A percentile compares a stretch with the other conserved stretches of the same genome.
These are phyloP conservation scores for Talaromyces ruber DNA, from an alignment of 495 filamentous ascomycete genomes.

Conservation along the genomic window DNA sequence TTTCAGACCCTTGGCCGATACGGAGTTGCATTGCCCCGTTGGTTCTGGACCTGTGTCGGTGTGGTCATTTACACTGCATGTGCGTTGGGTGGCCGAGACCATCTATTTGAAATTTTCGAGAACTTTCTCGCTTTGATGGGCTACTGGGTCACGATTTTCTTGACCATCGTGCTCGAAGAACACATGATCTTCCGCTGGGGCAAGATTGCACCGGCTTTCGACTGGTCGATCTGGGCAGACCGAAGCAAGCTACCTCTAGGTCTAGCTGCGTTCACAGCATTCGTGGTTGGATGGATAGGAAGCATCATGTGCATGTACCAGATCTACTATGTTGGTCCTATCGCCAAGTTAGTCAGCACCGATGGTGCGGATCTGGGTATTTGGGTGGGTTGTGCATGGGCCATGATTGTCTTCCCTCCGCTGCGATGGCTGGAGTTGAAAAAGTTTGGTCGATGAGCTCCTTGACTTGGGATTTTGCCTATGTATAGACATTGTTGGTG, in stretches of 20 bases:
- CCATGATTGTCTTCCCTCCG: constrained; percentile 36
- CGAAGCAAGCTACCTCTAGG: constrained; percentile 45
- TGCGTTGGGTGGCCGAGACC: constrained; percentile 40
- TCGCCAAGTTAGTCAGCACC: constrained; percentile 37
- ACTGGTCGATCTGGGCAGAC: constrained; percentile 51
- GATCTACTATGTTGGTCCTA: constrained; percentile 48
- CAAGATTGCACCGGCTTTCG: constrained; percentile 24
- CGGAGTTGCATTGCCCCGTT: constrained; percentile 36
- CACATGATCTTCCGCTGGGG: constrained; percentile 39
- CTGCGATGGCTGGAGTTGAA: constrained; percentile 39
- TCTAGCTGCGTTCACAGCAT: constrained; percentile 46
- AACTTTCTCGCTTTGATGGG: constrained; percentile 54
- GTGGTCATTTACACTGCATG: constrained; percentile 48
- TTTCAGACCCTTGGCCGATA: constrained; percentile 46
- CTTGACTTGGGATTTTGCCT: background rate
- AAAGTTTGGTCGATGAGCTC: constrained; percentile 12
- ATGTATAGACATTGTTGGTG: background rate
- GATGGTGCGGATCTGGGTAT: constrained; percentile 32
- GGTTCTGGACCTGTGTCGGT: constrained; percentile 39
- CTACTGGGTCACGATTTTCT: constrained; percentile 49
- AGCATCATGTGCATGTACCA: constrained; percentile 56
- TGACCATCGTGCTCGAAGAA: constrained; percentile 45
- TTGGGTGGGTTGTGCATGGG: constrained; percentile 38
- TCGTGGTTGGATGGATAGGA: constrained; percentile 54
- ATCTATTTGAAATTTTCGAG: constrained; percentile 47